These are phyloP conservation scores for Plasmodium knowlesi DNA, from an alignment of 169 alveolate species.

Conservation along the genomic window DNA sequence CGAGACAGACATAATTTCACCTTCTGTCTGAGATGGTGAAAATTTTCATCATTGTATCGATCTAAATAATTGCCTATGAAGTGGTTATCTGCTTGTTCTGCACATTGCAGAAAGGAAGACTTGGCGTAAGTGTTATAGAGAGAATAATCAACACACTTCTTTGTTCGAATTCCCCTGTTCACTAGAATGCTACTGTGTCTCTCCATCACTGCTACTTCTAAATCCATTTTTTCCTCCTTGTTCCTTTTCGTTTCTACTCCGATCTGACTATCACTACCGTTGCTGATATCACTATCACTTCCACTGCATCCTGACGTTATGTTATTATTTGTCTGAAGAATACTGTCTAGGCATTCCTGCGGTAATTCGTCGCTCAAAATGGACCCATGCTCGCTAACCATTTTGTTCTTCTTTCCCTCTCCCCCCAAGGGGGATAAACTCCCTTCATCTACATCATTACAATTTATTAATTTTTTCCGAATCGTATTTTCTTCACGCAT, in stretches of 20 bases:
- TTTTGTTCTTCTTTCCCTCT: neutral
- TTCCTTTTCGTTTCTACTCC: neutral
- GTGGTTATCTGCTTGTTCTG: slow-evolving; percentile 76
- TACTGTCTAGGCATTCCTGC: slow-evolving; percentile 5
- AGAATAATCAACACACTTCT: slow-evolving; percentile 67
- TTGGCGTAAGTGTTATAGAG: slow-evolving; percentile 72
- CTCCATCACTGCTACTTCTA: slow-evolving; percentile 70
- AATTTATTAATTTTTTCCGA: neutral
- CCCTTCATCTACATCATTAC: neutral
- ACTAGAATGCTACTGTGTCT: slow-evolving; percentile 70
- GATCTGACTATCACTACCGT: neutral
- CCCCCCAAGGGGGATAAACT: neutral
- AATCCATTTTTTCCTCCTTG: neutral
- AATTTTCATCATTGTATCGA: slow-evolving; percentile 65
- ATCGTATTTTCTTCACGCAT: neutral
- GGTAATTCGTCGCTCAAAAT: slow-evolving; percentile 24
- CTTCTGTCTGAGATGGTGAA: slow-evolving; percentile 57
- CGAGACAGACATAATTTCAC: slow-evolving; percentile 49
- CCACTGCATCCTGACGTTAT: neutral
- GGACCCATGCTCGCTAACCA: neutral
- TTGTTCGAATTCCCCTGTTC: slow-evolving; percentile 56
- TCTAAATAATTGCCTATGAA: slow-evolving; percentile 68
- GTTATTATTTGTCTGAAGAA: neutral
- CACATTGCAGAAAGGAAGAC: slow-evolving; percentile 72
- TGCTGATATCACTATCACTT: neutral